phyloP scores from a whole-genome alignment of 176 grass and related monocot genomes.

The Rhynchospora pubera region DNA sequence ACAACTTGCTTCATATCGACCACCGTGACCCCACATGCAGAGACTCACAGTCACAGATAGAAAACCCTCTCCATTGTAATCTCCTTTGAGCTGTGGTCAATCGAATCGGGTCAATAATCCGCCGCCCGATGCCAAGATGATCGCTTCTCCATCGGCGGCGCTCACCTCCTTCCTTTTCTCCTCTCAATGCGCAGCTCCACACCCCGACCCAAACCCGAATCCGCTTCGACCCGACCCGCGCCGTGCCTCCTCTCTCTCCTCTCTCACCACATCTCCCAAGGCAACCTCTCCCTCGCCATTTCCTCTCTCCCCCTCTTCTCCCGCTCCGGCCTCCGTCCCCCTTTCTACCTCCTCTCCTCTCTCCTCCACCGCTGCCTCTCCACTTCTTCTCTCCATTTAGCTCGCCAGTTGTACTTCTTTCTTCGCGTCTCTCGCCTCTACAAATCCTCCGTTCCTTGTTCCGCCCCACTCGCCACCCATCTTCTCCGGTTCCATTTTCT shows the following conservation, averaged over 20 bases:
- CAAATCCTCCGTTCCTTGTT: slow-evolving; percentile 24
- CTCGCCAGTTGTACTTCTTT: slow-evolving; percentile 44
- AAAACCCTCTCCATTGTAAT: not conserved
- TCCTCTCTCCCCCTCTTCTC: slow-evolving; percentile 51
- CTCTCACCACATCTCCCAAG: slow-evolving; percentile 29
- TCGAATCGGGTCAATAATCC: not conserved
- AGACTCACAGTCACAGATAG: not conserved
- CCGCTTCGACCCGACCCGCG: not conserved
- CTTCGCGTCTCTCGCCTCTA: slow-evolving; percentile 43
- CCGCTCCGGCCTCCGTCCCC: slow-evolving; percentile 49
- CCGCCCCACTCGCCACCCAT: slow-evolving; percentile 36
- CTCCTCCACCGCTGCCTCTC: slow-evolving; percentile 49
- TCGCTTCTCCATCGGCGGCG: slow-evolving; percentile 3
- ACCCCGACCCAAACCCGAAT: not conserved
- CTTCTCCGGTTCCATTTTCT: slow-evolving; percentile 52
- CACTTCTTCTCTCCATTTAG: slow-evolving; percentile 38
- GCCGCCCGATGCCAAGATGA: slow-evolving; percentile 6
- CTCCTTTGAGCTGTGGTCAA: not conserved
- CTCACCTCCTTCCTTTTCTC: not conserved
- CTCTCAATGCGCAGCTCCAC: not conserved
- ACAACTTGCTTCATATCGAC: not conserved
- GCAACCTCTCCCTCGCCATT: slow-evolving; percentile 34
- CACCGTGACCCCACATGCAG: not conserved
- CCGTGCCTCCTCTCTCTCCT: slow-evolving; percentile 31
- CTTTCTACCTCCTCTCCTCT: slow-evolving; percentile 44